These are phyloP conservation scores for Uronychia binucleata DNA, from an alignment of 73 alveolate genomes.

Conservation along the genomic window DNA sequence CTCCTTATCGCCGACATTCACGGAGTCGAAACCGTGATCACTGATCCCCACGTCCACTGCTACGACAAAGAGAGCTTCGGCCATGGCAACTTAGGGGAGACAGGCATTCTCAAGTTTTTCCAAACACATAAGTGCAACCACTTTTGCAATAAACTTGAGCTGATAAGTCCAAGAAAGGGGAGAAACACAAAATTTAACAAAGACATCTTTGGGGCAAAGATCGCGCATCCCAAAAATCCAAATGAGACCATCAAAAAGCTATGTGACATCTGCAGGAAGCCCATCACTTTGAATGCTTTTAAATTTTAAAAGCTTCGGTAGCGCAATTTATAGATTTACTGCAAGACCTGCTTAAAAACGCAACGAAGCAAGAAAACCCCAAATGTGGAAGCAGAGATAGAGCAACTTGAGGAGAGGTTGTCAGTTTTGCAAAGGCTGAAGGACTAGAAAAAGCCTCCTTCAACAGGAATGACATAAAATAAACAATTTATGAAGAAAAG, in stretches of 20 bases:
- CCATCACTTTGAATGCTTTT: no score
- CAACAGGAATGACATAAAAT: no score
- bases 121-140: slow-evolving; percentile 54
- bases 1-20: slow-evolving; percentile 51
- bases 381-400: no score
- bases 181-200: not conserved
- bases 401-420: no score
- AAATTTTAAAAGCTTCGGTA: no score
- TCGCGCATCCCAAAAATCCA: not conserved
- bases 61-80: slow-evolving; percentile 54
- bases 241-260: not conserved
- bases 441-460: no score
- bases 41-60: slow-evolving; percentile 65
- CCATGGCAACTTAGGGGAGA: slow-evolving; percentile 53
- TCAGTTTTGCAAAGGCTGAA: no score
- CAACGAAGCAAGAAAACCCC: no score
- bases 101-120: slow-evolving; percentile 62
- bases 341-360: no score
- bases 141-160: slow-evolving; percentile 7
- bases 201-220: not conserved
- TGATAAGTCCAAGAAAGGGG: not conserved
- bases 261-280: slow-evolving; percentile 1
- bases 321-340: no score
- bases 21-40: slow-evolving; percentile 39
- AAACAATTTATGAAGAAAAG: no score